Evolutionary conservation across 1,139 yeast species (phyloP).

Genomic region (Hansenula lynferdii): DNA sequence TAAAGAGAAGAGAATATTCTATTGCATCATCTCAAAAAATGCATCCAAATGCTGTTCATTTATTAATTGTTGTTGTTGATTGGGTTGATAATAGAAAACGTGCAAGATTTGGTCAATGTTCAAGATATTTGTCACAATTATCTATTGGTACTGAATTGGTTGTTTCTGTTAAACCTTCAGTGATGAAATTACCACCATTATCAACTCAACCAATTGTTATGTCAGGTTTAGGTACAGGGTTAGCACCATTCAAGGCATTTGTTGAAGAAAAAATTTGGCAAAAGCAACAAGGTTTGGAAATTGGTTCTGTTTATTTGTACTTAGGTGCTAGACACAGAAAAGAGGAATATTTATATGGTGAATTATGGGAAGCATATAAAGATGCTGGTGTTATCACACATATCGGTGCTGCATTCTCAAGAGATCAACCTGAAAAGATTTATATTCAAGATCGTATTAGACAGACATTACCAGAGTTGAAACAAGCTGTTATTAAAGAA

Average conservation of each 20-base stretch:
- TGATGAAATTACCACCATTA: constrained; percentile 90
- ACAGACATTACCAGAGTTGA: constrained; percentile 66
- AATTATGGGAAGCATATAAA: constrained; percentile 93
- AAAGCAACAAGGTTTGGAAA: constrained; percentile 78
- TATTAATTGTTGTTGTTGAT: constrained; percentile 92
- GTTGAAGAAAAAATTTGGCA: constrained; percentile 96
- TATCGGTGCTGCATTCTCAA: constrained; percentile 96
- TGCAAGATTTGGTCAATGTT: constrained; percentile 89
- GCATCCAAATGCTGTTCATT: constrained; percentile 88
- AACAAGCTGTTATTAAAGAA: constrained; percentile 72
- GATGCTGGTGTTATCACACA: constrained; percentile 91
- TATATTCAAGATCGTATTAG: constrained; percentile 94
- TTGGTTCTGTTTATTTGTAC: constrained; percentile 86
- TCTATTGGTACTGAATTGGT: constrained; percentile 80
- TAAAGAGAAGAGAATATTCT: constrained; percentile 98
- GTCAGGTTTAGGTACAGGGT: constrained; percentile 98
- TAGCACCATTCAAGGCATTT: constrained; percentile 98
- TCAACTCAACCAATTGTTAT: constrained; percentile 88
- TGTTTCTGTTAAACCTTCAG: constrained; percentile 94
- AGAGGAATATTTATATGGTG: constrained; percentile 95
- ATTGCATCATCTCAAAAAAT: constrained; percentile 94
- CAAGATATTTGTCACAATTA: constrained; percentile 81
- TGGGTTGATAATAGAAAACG: constrained; percentile 91
- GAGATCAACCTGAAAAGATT: constrained; percentile 94
- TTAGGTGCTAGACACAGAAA: constrained; percentile 95